Evolutionary conservation across 108 stramenopile genomes (phyloP).

Genomic region (Phaeodactylum tricornutum): DNA sequence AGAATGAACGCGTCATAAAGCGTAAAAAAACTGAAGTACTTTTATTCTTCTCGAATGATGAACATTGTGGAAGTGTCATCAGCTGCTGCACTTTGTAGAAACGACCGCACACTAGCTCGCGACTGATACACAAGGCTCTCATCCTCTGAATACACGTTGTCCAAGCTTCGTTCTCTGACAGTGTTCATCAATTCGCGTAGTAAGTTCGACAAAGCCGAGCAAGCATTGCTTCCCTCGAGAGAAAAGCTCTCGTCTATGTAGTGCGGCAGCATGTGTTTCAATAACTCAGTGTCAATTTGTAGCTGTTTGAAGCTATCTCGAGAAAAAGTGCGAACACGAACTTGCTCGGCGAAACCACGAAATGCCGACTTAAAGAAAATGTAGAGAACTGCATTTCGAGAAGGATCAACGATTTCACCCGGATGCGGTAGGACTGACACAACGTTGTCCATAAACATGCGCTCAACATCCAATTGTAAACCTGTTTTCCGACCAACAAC

Average conservation of each 20-base stretch:
- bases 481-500: slow-evolving; percentile 36
- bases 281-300: slow-evolving; percentile 59
- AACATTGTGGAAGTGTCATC: too few species aligned
- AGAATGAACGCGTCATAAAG: too few species aligned
- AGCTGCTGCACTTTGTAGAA: too few species aligned
- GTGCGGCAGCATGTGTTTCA: slow-evolving; percentile 67
- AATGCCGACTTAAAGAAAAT: slow-evolving; percentile 49
- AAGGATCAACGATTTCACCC: slow-evolving; percentile 32
- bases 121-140: too few species aligned
- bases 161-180: slow-evolving; percentile 20
- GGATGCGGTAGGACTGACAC: slow-evolving; percentile 52
- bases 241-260: slow-evolving; percentile 59
- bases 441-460: slow-evolving; percentile 81
- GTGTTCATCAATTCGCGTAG: slow-evolving; percentile 18
- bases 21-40: too few species aligned
- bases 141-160: neutral
- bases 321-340: slow-evolving; percentile 45
- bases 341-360: slow-evolving; percentile 46
- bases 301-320: slow-evolving; percentile 54
- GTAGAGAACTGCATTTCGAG: slow-evolving; percentile 44
- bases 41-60: too few species aligned
- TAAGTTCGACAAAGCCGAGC: slow-evolving; percentile 11
- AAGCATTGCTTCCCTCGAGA: slow-evolving; percentile 30
- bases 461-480: slow-evolving; percentile 72
- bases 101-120: too few species aligned